phyloP scores from a whole-genome alignment of 768 basidiomycete species.

The Cystobasidium onofrii region DNA sequence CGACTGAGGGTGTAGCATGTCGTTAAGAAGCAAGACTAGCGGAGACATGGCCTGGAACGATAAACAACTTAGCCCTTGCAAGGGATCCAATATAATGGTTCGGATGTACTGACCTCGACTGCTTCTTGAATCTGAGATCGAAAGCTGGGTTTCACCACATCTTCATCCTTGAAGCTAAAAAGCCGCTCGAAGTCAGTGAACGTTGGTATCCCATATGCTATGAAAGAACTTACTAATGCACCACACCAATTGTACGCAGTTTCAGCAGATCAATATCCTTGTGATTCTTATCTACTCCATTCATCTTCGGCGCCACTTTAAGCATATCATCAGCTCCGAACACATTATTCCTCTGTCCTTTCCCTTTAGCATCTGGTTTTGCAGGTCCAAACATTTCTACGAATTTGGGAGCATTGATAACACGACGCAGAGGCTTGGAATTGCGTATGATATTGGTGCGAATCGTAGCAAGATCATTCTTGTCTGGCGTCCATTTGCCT shows the following conservation, averaged over 20 bases:
- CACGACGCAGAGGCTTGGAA: constrained; percentile 41
- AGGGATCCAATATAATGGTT: neutral
- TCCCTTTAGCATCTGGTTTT: constrained; percentile 38
- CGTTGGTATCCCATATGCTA: too few species aligned
- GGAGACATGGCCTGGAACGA: constrained; percentile 13
- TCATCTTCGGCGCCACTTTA: constrained; percentile 72
- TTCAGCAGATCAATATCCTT: constrained; percentile 89
- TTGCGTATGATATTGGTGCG: constrained; percentile 49
- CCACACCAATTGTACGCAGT: constrained; percentile 67
- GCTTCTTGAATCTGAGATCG: constrained; percentile 56
- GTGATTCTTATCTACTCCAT: constrained; percentile 71
- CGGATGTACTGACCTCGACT: constrained; percentile 46
- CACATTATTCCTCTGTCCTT: constrained; percentile 62
- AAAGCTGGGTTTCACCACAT: constrained; percentile 63
- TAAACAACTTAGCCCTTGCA: neutral
- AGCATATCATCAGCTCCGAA: constrained; percentile 82
- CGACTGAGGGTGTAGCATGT: constrained; percentile 28
- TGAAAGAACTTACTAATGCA: constrained; percentile 52
- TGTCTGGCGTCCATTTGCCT: constrained; percentile 47
- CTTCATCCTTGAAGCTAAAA: constrained; percentile 62
- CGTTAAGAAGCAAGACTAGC: constrained; percentile 24
- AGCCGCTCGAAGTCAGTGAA: constrained; percentile 30
- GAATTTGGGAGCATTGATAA: constrained; percentile 65
- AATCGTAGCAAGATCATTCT: constrained; percentile 68
- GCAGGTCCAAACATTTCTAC: constrained; percentile 59